phyloP scores from a whole-genome alignment of 108 stramenopile genomes.

The Nitzschia sp. region DNA sequence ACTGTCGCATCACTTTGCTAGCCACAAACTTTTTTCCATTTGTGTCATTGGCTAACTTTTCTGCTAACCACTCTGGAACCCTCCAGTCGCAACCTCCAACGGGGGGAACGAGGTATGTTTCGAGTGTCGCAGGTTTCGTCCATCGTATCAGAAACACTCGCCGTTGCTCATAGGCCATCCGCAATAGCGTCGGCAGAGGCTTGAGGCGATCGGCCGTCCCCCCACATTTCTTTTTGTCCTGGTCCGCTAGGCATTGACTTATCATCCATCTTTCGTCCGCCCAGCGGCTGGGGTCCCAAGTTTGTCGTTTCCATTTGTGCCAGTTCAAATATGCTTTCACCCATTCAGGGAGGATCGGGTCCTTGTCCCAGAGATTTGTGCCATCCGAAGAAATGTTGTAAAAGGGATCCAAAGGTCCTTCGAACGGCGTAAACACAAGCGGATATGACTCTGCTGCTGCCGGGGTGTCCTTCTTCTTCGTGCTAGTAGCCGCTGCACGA shows the following conservation, averaged over 20 bases:
- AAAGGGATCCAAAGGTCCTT: conserved; percentile 16
- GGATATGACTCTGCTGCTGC: not conserved
- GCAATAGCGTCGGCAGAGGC: conserved; percentile 28
- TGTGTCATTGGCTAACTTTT: conserved; percentile 1
- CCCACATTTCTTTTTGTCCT: conserved; percentile 24
- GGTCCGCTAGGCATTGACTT: conserved; percentile 23
- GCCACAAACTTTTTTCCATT: conserved; percentile 18
- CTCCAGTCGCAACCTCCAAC: conserved; percentile 53
- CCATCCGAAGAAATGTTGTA: conserved; percentile 28
- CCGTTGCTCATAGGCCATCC: conserved; percentile 28
- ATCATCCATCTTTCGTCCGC: conserved; percentile 29
- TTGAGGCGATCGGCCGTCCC: conserved; percentile 44
- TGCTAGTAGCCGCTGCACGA: not conserved
- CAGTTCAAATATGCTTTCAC: conserved; percentile 53
- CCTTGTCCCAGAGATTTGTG: conserved; percentile 39
- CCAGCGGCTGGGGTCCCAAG: conserved; percentile 18
- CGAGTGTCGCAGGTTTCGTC: conserved; percentile 38
- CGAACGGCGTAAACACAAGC: conserved; percentile 2
- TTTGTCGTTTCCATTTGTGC: conserved; percentile 30
- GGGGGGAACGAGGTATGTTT: conserved; percentile 48
- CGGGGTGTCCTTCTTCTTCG: not conserved
- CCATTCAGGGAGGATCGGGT: conserved; percentile 29
- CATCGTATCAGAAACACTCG: conserved; percentile 44
- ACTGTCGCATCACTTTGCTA: conserved; percentile 1
- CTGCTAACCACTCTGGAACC: conserved; percentile 32